Conservation (phyloP, 495 filamentous ascomycete species). For the Chaetomium fimeti region DNA sequence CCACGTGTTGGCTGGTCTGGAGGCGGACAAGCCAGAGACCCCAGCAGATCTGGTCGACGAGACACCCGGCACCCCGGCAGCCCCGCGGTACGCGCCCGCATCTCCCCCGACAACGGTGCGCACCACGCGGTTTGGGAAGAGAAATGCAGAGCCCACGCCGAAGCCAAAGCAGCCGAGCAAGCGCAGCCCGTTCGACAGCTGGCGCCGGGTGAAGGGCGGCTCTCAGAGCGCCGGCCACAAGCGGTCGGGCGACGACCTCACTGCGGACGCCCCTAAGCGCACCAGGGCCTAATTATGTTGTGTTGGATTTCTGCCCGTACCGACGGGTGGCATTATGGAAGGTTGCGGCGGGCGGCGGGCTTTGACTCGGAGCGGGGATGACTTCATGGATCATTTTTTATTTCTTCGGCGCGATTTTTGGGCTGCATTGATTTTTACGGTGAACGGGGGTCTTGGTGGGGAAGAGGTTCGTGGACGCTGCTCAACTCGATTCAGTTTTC, state of each 20-base stretch:
- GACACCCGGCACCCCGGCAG: constrained; percentile 48
- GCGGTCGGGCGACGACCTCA: constrained; percentile 45
- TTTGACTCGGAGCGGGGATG: constrained; percentile 10
- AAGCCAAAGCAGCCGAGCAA: constrained; percentile 40
- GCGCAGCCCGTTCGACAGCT: constrained; percentile 64
- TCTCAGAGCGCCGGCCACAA: constrained; percentile 40
- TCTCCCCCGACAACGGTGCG: constrained; percentile 57
- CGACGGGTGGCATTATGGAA: background rate
- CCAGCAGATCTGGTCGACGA: constrained; percentile 35
- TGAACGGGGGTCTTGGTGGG: constrained; percentile 1
- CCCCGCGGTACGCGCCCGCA: constrained; percentile 51
- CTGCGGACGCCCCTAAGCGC: constrained; percentile 37
- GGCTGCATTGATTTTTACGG: constrained; percentile 9
- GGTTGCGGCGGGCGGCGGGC: background rate
- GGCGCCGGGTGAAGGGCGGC: constrained; percentile 59
- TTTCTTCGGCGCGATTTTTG: constrained; percentile 3
- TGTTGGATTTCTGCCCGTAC: background rate
- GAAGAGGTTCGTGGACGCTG: background rate
- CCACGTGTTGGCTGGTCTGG: constrained; percentile 51
- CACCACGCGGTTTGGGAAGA: constrained; percentile 49
- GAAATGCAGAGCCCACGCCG: constrained; percentile 30
- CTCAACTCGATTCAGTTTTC: constrained; percentile 10
- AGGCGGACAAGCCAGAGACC: constrained; percentile 52
- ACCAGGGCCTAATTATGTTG: constrained; percentile 36
- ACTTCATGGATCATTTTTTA: constrained; percentile 6